Conservation (phyloP, 164 flowering plant genomes). For the Annona squamosa region DNA sequence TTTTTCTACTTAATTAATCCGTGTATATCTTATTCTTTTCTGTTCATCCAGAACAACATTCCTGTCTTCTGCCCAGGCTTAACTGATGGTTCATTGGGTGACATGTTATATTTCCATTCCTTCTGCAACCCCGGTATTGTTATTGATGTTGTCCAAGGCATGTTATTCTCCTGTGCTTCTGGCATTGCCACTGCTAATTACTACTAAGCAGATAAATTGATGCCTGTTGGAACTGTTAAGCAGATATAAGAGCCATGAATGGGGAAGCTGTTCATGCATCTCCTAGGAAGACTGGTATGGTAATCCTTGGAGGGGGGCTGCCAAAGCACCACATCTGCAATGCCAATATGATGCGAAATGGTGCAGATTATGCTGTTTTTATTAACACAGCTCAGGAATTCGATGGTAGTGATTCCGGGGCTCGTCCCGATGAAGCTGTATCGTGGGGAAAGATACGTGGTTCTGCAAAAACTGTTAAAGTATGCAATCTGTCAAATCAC, state of each 20-base stretch:
- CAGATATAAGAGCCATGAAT: conserved; percentile 88
- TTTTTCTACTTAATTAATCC: background rate
- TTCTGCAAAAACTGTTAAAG: conserved; percentile 87
- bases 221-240: conserved; percentile 1
- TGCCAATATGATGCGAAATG: conserved; percentile 98
- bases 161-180: background rate
- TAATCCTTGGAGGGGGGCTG: conserved; percentile 87
- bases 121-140: conserved; percentile 69
- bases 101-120: conserved; percentile 93
- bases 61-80: conserved; percentile 90
- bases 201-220: background rate
- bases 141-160: conserved; percentile 82
- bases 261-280: conserved; percentile 86
- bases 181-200: background rate
- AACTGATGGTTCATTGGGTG: conserved; percentile 94
- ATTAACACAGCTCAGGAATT: conserved; percentile 95
- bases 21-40: background rate
- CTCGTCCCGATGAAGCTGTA: conserved; percentile 94
- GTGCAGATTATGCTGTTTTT: conserved; percentile 93
- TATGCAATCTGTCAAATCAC: conserved; percentile 14
- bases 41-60: conserved; percentile 49
- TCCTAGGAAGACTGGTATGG: conserved; percentile 86
- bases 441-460: conserved; percentile 96
- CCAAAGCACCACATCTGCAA: conserved; percentile 98
- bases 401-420: conserved; percentile 98